These are phyloP conservation scores for Hsuehochloa calcarea DNA, from an alignment of 176 grass and related monocot genomes.

Conservation along the genomic window DNA sequence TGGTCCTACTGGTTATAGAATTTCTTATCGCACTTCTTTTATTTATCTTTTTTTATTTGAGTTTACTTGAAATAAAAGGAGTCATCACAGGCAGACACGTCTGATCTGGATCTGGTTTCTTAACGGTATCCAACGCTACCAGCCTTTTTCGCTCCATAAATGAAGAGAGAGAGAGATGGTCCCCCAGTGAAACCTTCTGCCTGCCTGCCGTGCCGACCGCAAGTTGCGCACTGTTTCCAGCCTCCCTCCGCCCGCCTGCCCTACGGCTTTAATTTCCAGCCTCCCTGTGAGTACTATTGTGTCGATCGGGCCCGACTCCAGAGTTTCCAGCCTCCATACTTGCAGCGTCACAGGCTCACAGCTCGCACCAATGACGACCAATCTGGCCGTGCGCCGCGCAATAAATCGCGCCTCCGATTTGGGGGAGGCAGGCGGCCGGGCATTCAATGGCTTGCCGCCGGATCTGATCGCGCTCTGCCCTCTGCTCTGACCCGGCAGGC, in stretches of 20 bases:
- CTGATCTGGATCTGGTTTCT: too few species aligned
- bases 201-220: background rate
- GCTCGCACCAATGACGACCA: background rate
- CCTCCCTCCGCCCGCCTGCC: background rate
- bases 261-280: background rate
- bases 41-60: too few species aligned
- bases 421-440: background rate
- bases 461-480: background rate
- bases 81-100: too few species aligned
- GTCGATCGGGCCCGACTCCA: background rate
- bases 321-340: background rate
- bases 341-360: background rate
- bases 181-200: background rate
- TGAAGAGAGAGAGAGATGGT: background rate
- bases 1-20: too few species aligned
- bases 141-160: background rate
- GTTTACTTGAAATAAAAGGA: too few species aligned
- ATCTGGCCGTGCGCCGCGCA: background rate
- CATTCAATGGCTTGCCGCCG: conserved; percentile 4
- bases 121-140: too few species aligned
- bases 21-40: too few species aligned
- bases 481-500: background rate
- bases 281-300: background rate
- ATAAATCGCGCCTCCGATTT: background rate
- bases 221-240: background rate